Base-by-base conservation (phyloP, 2,329 filamentous ascomycete genomes). In the Fusarium praegraminearum region DNA sequence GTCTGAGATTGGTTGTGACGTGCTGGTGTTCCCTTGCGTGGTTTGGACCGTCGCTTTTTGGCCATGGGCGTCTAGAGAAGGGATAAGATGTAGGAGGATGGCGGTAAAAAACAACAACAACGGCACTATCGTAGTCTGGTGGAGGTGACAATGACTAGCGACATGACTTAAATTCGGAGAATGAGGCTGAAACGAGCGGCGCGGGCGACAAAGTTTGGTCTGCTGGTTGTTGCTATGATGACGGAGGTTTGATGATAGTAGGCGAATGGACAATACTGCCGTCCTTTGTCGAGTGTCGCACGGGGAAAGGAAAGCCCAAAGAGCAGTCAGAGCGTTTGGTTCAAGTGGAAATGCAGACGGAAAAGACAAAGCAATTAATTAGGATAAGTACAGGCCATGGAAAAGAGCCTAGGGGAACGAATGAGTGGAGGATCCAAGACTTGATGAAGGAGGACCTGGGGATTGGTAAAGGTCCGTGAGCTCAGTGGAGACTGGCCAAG, bases 51-150 rank as follows among this genome's bases (percentile, higher is more conserved):
- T 58, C 75, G 76, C 63, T 75, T 78, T 57, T 74, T 78, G 57
- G 82, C 78, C 61, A 80, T 84, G 36, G 78, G 78, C 35, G 62
- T 55, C 44, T 58, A 49, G 54, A 46, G 58, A 57, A 51, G 30
- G 36, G 52, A 55, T 46, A 22, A 26, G 13, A 33, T 46, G 35
- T n/a, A 18, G 18, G 24, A 28, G 13, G n/a, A 20, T 40, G n/a
- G 36, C n/a, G 36, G 36, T 22, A 22, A 38, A 47, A 47, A 13
- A 36, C n/a, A 41, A 8, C 11, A 30, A 40, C 26, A 50, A 40
- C 13, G 51, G 66, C n/a, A 58, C 57, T 74, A 72, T 75, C 60
- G 66, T 65, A 62, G 62, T 70, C 58, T 69, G 46, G 35, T 62
- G 41, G 55, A 53, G 45, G 49, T 30, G 64, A 50, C 47, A 58